phyloP scores from a whole-genome alignment of 2,329 filamentous ascomycete species.

The Lachnellula occidentalis region DNA sequence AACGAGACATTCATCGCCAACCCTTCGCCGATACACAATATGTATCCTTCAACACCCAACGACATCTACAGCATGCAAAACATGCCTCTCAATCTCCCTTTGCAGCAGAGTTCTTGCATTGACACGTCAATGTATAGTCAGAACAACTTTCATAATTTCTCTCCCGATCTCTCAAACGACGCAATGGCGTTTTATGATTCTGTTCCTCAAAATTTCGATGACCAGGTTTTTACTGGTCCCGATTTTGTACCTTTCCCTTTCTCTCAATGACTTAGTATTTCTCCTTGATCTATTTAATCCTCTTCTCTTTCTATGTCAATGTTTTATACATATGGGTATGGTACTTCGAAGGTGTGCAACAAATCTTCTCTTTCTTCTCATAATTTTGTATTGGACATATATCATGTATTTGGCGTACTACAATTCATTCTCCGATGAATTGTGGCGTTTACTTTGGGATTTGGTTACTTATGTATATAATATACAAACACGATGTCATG shows the following conservation, averaged over 20 bases:
- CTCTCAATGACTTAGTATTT: background rate
- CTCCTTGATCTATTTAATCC: background rate
- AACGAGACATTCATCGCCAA: background rate
- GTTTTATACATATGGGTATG: background rate
- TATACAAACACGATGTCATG: background rate
- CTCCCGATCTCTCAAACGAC: slow-evolving; percentile 1
- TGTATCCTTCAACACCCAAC: background rate
- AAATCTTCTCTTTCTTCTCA: background rate
- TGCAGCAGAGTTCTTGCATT: background rate
- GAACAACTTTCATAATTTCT: background rate
- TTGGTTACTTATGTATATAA: background rate
- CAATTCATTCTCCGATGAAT: background rate
- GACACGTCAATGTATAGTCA: slow-evolving; percentile 2
- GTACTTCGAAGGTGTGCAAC: background rate
- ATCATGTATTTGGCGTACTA: background rate
- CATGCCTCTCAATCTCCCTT: slow-evolving; percentile 1
- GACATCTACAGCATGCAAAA: slow-evolving; percentile 1
- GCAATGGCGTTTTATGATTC: slow-evolving; percentile 1
- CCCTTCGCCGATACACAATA: background rate
- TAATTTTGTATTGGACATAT: background rate
- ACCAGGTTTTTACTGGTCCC: background rate
- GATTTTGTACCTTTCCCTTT: background rate
- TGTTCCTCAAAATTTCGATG: slow-evolving; percentile 1
- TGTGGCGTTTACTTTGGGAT: background rate
- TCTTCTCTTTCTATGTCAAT: background rate